phyloP scores from a whole-genome alignment of 345 rosid genomes.

The Corchorus capsularis region DNA sequence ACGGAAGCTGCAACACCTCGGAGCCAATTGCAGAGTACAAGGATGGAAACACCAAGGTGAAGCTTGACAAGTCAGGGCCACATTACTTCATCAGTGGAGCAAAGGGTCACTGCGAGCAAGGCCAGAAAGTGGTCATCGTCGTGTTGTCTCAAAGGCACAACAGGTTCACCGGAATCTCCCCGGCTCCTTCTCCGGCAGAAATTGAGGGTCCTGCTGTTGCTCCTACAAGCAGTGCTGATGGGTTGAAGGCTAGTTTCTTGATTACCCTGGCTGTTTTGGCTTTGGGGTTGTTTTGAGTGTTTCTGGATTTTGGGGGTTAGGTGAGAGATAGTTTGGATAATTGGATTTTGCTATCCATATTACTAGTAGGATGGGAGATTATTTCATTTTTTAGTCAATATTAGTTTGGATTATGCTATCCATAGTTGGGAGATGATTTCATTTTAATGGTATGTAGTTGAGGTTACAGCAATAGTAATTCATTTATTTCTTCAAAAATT shows the following conservation, averaged over 20 bases:
- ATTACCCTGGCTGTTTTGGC: constrained; percentile 17
- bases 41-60: constrained; percentile 69
- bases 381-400: too few relatives aligned
- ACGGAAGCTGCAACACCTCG: constrained; percentile 59
- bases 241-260: constrained; percentile 28
- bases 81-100: constrained; percentile 83
- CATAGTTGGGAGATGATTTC: neutral
- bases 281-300: constrained; percentile 35
- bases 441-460: neutral
- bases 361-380: neutral
- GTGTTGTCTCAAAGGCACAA: constrained; percentile 50
- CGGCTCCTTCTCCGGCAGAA: constrained; percentile 72
- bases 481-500: neutral
- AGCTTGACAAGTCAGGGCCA: constrained; percentile 60
- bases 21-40: constrained; percentile 59
- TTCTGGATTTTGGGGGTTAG: neutral
- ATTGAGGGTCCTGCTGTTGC: constrained; percentile 60
- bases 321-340: neutral
- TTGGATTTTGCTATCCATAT: neutral
- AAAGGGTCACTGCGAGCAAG: constrained; percentile 69
- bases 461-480: neutral
- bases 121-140: constrained; percentile 70
- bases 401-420: neutral
- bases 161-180: constrained; percentile 44
- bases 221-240: constrained; percentile 50